A percentile compares a stretch with the other conserved stretches of the same genome.
Conservation (phyloP, 306 rosid species). For the Fragaria nilgerrensis region DNA sequence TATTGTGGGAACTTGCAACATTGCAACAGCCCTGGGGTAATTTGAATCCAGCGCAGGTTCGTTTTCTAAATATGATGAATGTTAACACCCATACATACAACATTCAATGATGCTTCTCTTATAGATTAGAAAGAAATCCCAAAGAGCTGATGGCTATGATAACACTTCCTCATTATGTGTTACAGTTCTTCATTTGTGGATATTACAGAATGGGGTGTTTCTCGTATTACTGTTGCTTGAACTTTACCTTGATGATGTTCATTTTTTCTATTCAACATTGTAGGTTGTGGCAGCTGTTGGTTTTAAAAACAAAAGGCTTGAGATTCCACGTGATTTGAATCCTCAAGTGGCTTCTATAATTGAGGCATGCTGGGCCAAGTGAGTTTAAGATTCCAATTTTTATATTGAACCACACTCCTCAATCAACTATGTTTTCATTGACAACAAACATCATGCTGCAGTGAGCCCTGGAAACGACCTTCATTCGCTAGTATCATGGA, state of each 20-base stretch:
- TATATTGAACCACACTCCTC: neutral
- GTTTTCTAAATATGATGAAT: conserved; percentile 20
- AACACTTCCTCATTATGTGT: neutral
- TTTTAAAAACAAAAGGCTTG: conserved; percentile 80
- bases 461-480: conserved; percentile 97
- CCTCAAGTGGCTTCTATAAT: conserved; percentile 76
- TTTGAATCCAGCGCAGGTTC: conserved; percentile 94
- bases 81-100: conserved; percentile 1
- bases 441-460: conserved; percentile 43
- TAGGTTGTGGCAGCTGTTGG: conserved; percentile 99
- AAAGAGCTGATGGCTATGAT: neutral
- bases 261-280: conserved; percentile 13
- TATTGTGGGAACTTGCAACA: conserved; percentile 92
- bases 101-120: conserved; percentile 3
- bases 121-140: neutral
- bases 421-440: conserved; percentile 3
- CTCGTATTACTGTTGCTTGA: conserved; percentile 2
- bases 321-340: conserved; percentile 80
- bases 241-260: conserved; percentile 15
- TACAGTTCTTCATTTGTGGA: neutral
- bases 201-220: neutral
- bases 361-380: conserved; percentile 97
- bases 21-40: conserved; percentile 93
- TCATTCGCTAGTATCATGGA: conserved; percentile 87
- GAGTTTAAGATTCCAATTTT: conserved; percentile 33